Base-by-base conservation (phyloP, 2,329 filamentous ascomycete genomes). In the Botryotinia convoluta region DNA sequence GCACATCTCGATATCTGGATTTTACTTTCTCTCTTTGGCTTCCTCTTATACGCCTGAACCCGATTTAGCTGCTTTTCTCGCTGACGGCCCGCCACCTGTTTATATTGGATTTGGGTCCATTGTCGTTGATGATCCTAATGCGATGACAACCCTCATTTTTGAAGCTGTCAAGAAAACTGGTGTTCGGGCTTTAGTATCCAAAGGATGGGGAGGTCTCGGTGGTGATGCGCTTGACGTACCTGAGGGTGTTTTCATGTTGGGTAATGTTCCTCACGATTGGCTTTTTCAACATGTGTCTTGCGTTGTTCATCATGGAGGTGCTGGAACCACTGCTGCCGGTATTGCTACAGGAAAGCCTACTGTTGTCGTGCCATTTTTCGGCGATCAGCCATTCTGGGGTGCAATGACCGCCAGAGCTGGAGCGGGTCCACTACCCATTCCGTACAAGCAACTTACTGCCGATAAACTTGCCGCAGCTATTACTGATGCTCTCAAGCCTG, bases 211-310 rank as follows among this genome's bases (percentile, higher is more conserved):
- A 67, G 93, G 93, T 0, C 85, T 97, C 12, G 94, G 93, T 44
- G 91, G 89, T 0, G 92, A 94, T 77, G 85, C 89, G 45, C 80
- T 92, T 5, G 87, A 87, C 1, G 82, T 94, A n/a, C 93, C 93
- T 0, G 89, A 94, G 3, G 89, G 90, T 6, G 89, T 97, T 2
- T 93, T 93, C 80, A 93, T 97, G 89, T 85, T 97, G 54, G 93
- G 92, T 18, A 96, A 95, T 78, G 90, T 91, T 62, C 94, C 94
- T 1, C 94, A 97, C 75, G 94, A 97, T 82, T 97, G 94, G 94
- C 83, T 97, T 0, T 97, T 97, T 82, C 86, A 93, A 76, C 90
- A 87, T 54, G 93, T 97, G 1, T 92, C 92, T 0, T 91, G 90
- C 61, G 94, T 97, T 1, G 92, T 96, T 8, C 94, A 97, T 79